phyloP scores from a whole-genome alignment of 306 rosid genomes.

The Erythrophleum fordii region DNA sequence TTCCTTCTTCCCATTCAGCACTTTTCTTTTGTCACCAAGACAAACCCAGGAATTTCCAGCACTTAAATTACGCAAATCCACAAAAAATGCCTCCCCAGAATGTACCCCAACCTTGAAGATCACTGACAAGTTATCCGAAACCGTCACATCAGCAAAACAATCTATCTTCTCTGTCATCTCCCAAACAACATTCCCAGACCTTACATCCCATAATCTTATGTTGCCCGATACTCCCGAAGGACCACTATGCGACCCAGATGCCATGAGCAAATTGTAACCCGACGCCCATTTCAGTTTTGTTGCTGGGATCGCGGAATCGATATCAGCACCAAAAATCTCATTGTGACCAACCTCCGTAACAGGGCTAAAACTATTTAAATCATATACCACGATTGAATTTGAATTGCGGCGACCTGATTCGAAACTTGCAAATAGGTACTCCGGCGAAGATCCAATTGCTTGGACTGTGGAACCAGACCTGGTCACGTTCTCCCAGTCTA shows the following conservation, averaged over 20 bases:
- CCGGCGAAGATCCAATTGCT: constrained; percentile 74
- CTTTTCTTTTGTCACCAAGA: constrained; percentile 65
- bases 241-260: constrained; percentile 95
- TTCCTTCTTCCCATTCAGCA: constrained; percentile 72
- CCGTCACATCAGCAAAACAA: constrained; percentile 84
- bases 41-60: constrained; percentile 69
- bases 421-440: constrained; percentile 71
- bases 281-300: constrained; percentile 78
- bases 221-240: constrained; percentile 84
- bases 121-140: constrained; percentile 57
- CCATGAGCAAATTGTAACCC: constrained; percentile 65
- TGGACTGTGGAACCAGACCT: constrained; percentile 86
- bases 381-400: constrained; percentile 79
- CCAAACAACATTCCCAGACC: constrained; percentile 69
- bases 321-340: constrained; percentile 85
- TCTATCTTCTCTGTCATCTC: constrained; percentile 76
- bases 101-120: constrained; percentile 90
- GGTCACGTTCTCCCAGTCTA: constrained; percentile 89
- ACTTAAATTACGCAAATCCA: constrained; percentile 69
- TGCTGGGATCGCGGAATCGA: constrained; percentile 87
- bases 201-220: constrained; percentile 80
- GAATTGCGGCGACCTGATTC: constrained; percentile 89
- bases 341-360: constrained; percentile 64
- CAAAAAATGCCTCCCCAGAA: constrained; percentile 66
- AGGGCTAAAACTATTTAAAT: constrained; percentile 53